Base-by-base conservation (phyloP, 495 filamentous ascomycete genomes). In the Aspergillus baeticus region DNA sequence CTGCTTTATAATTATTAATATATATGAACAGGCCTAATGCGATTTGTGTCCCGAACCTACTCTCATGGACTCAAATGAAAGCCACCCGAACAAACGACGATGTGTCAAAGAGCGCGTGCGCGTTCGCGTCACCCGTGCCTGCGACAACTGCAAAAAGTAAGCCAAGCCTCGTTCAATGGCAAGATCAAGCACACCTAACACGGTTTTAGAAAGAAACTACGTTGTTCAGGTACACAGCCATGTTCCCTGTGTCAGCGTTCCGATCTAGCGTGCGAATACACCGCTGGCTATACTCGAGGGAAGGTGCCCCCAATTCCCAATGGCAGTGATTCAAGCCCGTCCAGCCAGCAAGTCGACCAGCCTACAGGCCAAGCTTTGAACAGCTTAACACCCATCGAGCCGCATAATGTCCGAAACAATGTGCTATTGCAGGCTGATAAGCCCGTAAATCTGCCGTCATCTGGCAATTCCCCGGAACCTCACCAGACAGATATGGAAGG, bases 141-240 rank as follows among this genome's bases (percentile, higher is more conserved):
- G 69, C 54, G 69, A 73, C 46, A 48, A 22, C 3, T 73, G 69
- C 63, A 73, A 73, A 55, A 57, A 42, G 67, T 67, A 60, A 7
- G 45, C 42, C 41, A 11, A 15, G 29, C 4, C 22, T 31, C 5
- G 13, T 31, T 1, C 34, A 50, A 7, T 36, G 13, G 38, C 5
- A 8, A 13, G 8, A 44, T 42, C 8, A 21, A 15, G 18, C 18
- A 20, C 14, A n/a, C 11, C 36, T 52, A 22, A 52, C 37, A 18
- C 35, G n/a, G 7, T 3, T 13, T 29, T 38, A 67, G 67, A 29
- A 69, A 66, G 33, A 73, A 73, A 52, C 52, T 67, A 18, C 65
- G 63, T 47, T 73, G 69, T 46, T 66, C 62, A 17, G 69, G 69
- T 10, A 70, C 66, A 2, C 35, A 65, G 5, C 69, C 66, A 11